Evolutionary conservation across 768 basidiomycete species (phyloP).

Genomic region (Omphalotus guepiniiformis): DNA sequence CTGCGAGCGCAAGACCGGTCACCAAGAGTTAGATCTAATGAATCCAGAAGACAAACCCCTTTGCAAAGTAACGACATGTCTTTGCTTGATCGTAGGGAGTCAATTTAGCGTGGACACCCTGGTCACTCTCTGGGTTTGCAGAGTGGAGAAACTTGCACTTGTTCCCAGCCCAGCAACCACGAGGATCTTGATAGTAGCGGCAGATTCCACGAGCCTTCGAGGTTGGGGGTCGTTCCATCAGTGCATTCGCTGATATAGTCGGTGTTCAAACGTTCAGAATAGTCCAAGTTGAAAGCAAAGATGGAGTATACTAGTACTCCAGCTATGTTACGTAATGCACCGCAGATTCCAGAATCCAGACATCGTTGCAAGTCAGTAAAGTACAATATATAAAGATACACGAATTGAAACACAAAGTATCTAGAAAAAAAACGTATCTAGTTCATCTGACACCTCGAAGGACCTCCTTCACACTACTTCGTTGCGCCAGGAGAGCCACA

Average conservation of each 20-base stretch:
- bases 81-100: slow-evolving; percentile 73
- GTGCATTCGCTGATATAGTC: not conserved
- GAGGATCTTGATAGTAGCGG: slow-evolving; percentile 54
- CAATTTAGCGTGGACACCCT: slow-evolving; percentile 31
- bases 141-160: slow-evolving; percentile 79
- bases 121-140: slow-evolving; percentile 30
- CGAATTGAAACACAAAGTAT: too few relatives aligned
- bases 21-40: not conserved
- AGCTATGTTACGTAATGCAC: too few relatives aligned
- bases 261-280: too few relatives aligned
- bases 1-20: slow-evolving; percentile 28
- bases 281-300: too few relatives aligned
- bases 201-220: slow-evolving; percentile 72
- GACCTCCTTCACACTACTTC: slow-evolving; percentile 50
- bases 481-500: slow-evolving; percentile 66
- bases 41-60: slow-evolving; percentile 35
- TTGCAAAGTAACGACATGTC: slow-evolving; percentile 59
- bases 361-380: not conserved
- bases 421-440: too few relatives aligned
- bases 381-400: not conserved
- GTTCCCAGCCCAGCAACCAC: slow-evolving; percentile 68
- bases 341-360: not conserved
- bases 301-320: too few relatives aligned
- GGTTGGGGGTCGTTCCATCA: slow-evolving; percentile 54
- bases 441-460: not conserved